Conservation (phyloP, 2,329 filamentous ascomycete species). For the Cryphonectria radicalis region DNA sequence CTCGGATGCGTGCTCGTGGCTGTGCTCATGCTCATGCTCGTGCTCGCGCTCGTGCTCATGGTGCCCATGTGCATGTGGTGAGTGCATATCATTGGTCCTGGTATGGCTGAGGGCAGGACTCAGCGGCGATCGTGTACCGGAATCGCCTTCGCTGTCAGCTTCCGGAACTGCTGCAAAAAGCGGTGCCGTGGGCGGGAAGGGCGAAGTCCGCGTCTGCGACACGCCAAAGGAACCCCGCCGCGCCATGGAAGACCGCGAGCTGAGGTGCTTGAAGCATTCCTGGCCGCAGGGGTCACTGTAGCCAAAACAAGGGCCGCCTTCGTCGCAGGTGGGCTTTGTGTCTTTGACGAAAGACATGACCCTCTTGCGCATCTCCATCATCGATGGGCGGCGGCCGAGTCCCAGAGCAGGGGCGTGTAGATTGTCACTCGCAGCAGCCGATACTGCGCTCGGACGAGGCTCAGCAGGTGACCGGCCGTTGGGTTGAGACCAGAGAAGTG, state of each 20-base stretch:
- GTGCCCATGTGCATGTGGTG: slow-evolving; percentile 25
- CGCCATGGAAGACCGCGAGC: slow-evolving; percentile 41
- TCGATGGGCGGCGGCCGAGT: slow-evolving; percentile 52
- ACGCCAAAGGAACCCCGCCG: slow-evolving; percentile 41
- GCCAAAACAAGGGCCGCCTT: slow-evolving; percentile 64
- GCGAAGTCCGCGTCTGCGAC: slow-evolving; percentile 31
- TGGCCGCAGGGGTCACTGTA: slow-evolving; percentile 69
- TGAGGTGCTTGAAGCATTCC: slow-evolving; percentile 66
- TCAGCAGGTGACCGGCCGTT: slow-evolving; percentile 35
- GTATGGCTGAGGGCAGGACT: slow-evolving; percentile 6
- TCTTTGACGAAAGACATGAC: slow-evolving; percentile 70
- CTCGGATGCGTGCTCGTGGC: slow-evolving; percentile 18
- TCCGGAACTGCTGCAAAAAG: slow-evolving; percentile 44
- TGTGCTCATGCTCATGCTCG: slow-evolving; percentile 20
- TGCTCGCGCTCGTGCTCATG: slow-evolving; percentile 24
- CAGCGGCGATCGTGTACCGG: slow-evolving; percentile 24
- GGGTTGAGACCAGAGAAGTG: slow-evolving; percentile 44
- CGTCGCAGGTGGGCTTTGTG: slow-evolving; percentile 66
- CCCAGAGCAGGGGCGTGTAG: slow-evolving; percentile 23
- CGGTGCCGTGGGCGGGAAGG: slow-evolving; percentile 41
- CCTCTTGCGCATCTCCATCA: slow-evolving; percentile 57
- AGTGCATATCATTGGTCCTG: slow-evolving; percentile 6
- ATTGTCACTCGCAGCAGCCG: slow-evolving; percentile 37
- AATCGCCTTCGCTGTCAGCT: slow-evolving; percentile 28
- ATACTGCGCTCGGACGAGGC: slow-evolving; percentile 37